Percentiles rank a stretch among this genome's conserved stretches.
Evolutionary conservation across 306 rosid genomes (phyloP).

Genomic region (Cucumis sativus): Cucumber_9930_V3 NC_026659.2:28827001-28827500

Average conservation of each 20-base stretch:
- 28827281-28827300: conserved; percentile 41
- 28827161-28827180: neutral
- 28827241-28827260: conserved; percentile 91
- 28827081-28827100: conserved; percentile 60
- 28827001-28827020: conserved; percentile 26
- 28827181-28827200: conserved; percentile 26
- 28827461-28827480: neutral
- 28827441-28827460: neutral
- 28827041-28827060: conserved; percentile 36
- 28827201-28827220: conserved; percentile 81
- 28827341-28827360: neutral
- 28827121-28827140: neutral
- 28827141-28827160: neutral
- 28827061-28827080: conserved; percentile 58
- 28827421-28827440: neutral
- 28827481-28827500: neutral
- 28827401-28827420: neutral
- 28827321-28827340: neutral
- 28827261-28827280: conserved; percentile 59
- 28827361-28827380: neutral
- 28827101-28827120: neutral
- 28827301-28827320: conserved; percentile 53
- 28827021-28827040: conserved; percentile 28
- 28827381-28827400: neutral
- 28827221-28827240: conserved; percentile 61